Conservation (phyloP, 306 rosid genomes). For the Ochetophila trinervis region DNA sequence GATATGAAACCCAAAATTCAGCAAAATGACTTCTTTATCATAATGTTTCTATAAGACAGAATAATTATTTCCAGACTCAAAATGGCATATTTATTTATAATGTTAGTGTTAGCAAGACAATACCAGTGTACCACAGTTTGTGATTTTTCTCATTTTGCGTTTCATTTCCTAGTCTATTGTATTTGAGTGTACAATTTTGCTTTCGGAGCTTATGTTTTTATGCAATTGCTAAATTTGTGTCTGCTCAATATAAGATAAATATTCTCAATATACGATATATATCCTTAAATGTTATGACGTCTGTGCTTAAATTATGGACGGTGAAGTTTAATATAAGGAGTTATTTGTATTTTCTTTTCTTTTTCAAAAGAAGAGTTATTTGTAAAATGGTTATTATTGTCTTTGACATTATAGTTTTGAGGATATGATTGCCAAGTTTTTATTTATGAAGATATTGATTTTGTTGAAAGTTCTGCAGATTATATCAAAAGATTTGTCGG, state of each 20-base stretch:
- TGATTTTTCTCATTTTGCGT: not conserved
- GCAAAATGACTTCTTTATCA: too few relatives aligned
- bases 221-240: not conserved
- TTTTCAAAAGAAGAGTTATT: not conserved
- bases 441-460: not conserved
- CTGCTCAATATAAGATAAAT: too few relatives aligned
- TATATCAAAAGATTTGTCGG: slow-evolving; percentile 83
- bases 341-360: too few relatives aligned
- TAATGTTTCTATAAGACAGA: too few relatives aligned
- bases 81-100: too few relatives aligned
- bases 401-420: not conserved
- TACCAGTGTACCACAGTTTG: too few relatives aligned
- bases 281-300: not conserved
- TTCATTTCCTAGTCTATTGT: not conserved
- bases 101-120: too few relatives aligned
- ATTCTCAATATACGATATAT: too few relatives aligned
- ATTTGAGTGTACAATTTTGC: not conserved
- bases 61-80: too few relatives aligned
- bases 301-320: not conserved
- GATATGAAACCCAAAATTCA: too few relatives aligned
- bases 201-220: not conserved
- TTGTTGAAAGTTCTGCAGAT: slow-evolving; percentile 54
- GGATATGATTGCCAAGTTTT: not conserved
- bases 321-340: not conserved
- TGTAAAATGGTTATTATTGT: not conserved